Base-by-base conservation (phyloP, 2,329 filamentous ascomycete genomes). In the Teratosphaeria zuluensis region DNA sequence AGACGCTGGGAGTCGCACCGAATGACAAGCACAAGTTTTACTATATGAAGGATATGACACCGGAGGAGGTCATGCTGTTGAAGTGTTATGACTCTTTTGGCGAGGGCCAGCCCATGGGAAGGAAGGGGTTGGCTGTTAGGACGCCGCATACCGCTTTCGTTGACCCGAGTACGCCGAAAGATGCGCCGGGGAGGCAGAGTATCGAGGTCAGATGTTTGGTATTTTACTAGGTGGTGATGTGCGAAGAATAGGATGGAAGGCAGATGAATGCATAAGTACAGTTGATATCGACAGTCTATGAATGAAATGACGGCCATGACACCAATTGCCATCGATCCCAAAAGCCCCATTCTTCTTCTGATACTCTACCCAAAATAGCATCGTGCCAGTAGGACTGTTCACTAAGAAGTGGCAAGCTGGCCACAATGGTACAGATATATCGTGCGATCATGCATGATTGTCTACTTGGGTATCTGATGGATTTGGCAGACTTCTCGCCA, bases 171-270 rank as follows among this genome's bases (percentile, higher is more conserved):
- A 90, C 88, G 0, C 82, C 84, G 2, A 75, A 79, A 19, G 87
- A 86, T 53, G 89, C 88, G 4, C 84, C 85, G 63, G 82, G 82
- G 0, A 81, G 91, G 64, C 89, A 95, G 78, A 95, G 90, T 70
- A 95, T 96, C 69, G 91, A 96, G 73, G 88, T 95, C 19, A 80
- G 91, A 65, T 85, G 89, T 38, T 77, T 96, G 72, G 88, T 96
- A 0, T 95, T 96, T 77, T 69, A 70, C 54, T 48, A n/a, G 21
- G 9, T 4, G 1, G 35, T 8, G 42, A n/a, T 1, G n/a, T 4
- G 6, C 16, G 16, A 8, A 1, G n/a, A 19, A 19, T 4, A n/a
- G 14, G 8, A n/a, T n/a, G n/a, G 4, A n/a, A 48, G 42, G 24
- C 24, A 5, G 35, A n/a, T n/a, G 35, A 28, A 14, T 2, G 19